phyloP scores from a whole-genome alignment of 768 basidiomycete genomes.

The Sarcodon aspratus region DNA sequence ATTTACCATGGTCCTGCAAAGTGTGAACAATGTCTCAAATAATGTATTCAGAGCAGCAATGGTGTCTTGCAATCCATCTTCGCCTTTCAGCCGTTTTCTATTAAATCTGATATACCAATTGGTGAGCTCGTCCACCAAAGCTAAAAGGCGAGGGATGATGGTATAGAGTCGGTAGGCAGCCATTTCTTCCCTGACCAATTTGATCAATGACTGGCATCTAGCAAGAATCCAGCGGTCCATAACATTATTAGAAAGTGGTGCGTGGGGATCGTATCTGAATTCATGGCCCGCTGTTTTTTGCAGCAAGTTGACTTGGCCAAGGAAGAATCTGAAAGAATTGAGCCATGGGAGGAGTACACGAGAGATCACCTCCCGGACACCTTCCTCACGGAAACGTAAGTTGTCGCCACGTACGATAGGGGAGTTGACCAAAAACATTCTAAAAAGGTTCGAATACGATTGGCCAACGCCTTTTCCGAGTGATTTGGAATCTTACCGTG shows the following conservation, averaged over 20 bases:
- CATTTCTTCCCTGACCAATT: constrained; percentile 89
- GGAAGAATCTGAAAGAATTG: constrained; percentile 98
- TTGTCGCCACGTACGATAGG: constrained; percentile 98
- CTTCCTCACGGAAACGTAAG: constrained; percentile 94
- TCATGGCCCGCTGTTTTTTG: constrained; percentile 69
- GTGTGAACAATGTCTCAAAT: constrained; percentile 89
- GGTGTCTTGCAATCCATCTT: constrained; percentile 85
- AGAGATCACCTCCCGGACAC: constrained; percentile 92
- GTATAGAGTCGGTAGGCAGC: constrained; percentile 95
- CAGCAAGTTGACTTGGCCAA: constrained; percentile 83
- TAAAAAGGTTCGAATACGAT: constrained; percentile 13
- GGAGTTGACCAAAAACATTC: constrained; percentile 98
- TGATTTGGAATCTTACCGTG: constrained; percentile 38
- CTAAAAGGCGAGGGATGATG: constrained; percentile 88
- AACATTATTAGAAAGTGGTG: constrained; percentile 76
- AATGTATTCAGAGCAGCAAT: constrained; percentile 84
- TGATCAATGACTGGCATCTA: constrained; percentile 93
- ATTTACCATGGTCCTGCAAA: constrained; percentile 89
- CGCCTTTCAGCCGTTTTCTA: constrained; percentile 89
- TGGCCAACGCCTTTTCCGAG: not conserved
- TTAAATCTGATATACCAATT: constrained; percentile 99
- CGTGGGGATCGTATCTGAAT: constrained; percentile 84
- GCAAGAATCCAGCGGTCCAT: constrained; percentile 99
- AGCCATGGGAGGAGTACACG: constrained; percentile 97
- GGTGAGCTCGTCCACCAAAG: constrained; percentile 90